Evolutionary conservation across 257 asterid species (phyloP), one percentile per base, ranked within the genome.

Genomic region (Solanum chaucha): DNA sequence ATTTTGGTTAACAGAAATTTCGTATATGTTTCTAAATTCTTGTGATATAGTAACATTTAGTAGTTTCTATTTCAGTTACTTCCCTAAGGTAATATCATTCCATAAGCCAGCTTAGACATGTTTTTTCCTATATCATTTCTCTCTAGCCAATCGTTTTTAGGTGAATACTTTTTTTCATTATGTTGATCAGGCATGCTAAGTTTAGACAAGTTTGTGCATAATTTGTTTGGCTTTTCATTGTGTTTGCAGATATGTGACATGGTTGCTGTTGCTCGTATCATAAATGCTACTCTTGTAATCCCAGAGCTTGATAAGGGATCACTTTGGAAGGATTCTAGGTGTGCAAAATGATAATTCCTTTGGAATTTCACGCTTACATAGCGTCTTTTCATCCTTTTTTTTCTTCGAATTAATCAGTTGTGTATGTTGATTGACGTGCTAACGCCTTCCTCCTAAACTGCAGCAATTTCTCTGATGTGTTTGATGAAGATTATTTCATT

Each of bases 311-410:
- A 96, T 91, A 96, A 96, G 89, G 94, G 93, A 87, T 96, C 98
- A 40, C 90, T 95, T 89, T 96, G 99, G 99, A 95, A 93, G 85
- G 99, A 96, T 86, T 91, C 99, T 26, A 96, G 99, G 99, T 95
- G 87, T 72, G 14, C 41, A 24, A 58, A 58, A 77, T 24, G n/a
- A 77, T n/a, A 40, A 14, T 77, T 36, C 30, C 48, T 20, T 73
- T 2, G 14, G 0, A 1, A 10, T 73, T 19, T 73, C 55, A 36
- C 8, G 32, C 9, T 73, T 73, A 0, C 20, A 35, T 75, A 38
- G 59, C 34, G 26, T 40, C 30, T 3, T 38, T 75, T 38, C 32
- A 75, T 38, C 34, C 58, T 12, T 22, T 73, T 73, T 65, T 8
- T 20, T 20, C 22, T 8, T 44, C 55, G 0, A 44, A 35, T 36